phyloP scores from a whole-genome alignment of 2,329 filamentous ascomycete genomes.

The Aspergillus sp. region DNA sequence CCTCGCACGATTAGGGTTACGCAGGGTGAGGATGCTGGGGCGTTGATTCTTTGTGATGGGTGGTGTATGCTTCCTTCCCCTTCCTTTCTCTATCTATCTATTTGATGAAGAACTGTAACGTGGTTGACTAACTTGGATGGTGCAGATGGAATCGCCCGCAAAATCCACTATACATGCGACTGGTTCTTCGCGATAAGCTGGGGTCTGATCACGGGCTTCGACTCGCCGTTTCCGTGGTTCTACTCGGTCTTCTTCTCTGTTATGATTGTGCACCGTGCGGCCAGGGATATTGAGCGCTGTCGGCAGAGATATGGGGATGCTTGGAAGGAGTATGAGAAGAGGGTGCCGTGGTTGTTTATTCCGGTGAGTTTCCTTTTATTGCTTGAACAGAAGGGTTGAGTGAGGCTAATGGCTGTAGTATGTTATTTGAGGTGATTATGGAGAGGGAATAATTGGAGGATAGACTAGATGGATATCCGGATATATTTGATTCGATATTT shows the following conservation, averaged over 20 bases:
- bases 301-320: constrained; percentile 74
- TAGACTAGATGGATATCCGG: neutral
- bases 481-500: too few relatives aligned
- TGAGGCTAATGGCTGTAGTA: constrained; percentile 10
- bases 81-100: neutral
- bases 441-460: neutral
- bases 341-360: constrained; percentile 81
- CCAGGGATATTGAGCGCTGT: constrained; percentile 72
- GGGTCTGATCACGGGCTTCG: constrained; percentile 77
- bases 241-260: constrained; percentile 75
- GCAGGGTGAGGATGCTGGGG: constrained; percentile 55
- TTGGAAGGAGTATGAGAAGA: constrained; percentile 76
- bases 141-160: constrained; percentile 66
- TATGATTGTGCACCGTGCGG: constrained; percentile 78
- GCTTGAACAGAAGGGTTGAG: neutral
- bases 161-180: constrained; percentile 79
- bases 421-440: constrained; percentile 7
- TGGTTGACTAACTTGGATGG: too few relatives aligned
- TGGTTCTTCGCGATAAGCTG: constrained; percentile 73
- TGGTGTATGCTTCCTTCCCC: constrained; percentile 61
- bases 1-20: constrained; percentile 71
- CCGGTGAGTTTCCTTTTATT: constrained; percentile 50
- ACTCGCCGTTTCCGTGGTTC: constrained; percentile 83
- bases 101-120: neutral
- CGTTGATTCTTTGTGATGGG: constrained; percentile 76